phyloP scores from a whole-genome alignment of 345 rosid species.

The Arabidopsis suecica region DNA sequence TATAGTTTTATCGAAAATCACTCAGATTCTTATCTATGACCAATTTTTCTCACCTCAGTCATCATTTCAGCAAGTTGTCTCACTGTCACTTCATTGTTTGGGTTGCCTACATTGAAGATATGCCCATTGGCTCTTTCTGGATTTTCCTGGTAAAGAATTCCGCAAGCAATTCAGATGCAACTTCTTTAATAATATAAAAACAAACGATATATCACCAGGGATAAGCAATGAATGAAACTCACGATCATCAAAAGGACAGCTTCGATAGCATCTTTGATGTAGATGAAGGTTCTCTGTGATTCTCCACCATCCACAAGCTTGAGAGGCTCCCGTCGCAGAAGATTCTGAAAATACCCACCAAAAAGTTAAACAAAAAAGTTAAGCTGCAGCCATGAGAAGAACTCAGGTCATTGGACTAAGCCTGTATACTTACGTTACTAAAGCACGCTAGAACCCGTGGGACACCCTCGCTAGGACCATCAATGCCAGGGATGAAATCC shows the following conservation, averaged over 20 bases:
- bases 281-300: constrained; percentile 94
- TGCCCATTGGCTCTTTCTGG: constrained; percentile 94
- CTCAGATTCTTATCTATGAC: not conserved
- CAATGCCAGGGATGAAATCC: constrained; percentile 99
- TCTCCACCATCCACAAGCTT: constrained; percentile 98
- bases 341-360: constrained; percentile 54
- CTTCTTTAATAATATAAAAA: constrained; percentile 18
- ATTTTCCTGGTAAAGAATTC: constrained; percentile 69
- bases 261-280: constrained; percentile 97
- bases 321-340: constrained; percentile 80
- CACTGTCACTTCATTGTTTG: constrained; percentile 97
- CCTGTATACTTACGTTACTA: constrained; percentile 70
- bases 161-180: constrained; percentile 23
- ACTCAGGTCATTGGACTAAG: not conserved
- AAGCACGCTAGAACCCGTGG: constrained; percentile 99
- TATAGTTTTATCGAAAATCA: not conserved
- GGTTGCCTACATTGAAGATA: constrained; percentile 99
- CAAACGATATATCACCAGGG: not conserved
- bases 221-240: constrained; percentile 34
- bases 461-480: constrained; percentile 99
- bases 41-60: constrained; percentile 65
- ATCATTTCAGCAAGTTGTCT: constrained; percentile 99
- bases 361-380: not conserved
- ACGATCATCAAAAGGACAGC: constrained; percentile 97
- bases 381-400: not conserved